phyloP scores from a whole-genome alignment of 306 rosid genomes.

The Citrullus amarus region DNA sequence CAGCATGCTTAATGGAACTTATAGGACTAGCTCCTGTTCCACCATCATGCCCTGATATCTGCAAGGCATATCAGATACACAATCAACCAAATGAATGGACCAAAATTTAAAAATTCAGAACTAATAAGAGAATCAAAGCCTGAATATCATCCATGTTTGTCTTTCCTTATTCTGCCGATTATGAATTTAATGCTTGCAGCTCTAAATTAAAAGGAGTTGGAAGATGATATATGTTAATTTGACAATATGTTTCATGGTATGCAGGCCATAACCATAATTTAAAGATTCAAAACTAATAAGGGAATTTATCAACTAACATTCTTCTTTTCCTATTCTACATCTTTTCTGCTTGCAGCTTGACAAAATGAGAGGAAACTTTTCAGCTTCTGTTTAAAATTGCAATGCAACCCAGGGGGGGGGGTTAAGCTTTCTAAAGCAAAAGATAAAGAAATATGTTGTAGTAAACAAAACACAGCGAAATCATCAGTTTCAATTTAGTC shows the following conservation, averaged over 20 bases:
- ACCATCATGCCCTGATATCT: constrained; percentile 98
- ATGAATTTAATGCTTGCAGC: background rate
- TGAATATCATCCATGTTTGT: background rate
- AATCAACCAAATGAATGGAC: background rate
- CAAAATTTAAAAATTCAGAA: background rate
- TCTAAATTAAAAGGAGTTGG: background rate
- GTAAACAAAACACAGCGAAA: background rate
- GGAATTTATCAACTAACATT: background rate
- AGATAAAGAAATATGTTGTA: background rate
- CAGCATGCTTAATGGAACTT: constrained; percentile 99
- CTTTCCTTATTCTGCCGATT: background rate
- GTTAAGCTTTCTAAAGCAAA: background rate
- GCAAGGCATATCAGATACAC: constrained; percentile 12
- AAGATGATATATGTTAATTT: background rate
- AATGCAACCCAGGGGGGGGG: background rate
- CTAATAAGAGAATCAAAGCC: background rate
- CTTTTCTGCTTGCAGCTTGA: background rate
- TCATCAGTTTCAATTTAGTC: background rate
- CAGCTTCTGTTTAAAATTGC: background rate
- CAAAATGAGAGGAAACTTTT: background rate
- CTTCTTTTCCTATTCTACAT: background rate
- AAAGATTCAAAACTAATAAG: background rate
- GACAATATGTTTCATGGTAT: background rate
- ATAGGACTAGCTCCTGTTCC: constrained; percentile 99
- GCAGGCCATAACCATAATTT: background rate